These are phyloP conservation scores for Camellia sinensis DNA, from an alignment of 148 eudicot species.

Conservation along the genomic window DNA sequence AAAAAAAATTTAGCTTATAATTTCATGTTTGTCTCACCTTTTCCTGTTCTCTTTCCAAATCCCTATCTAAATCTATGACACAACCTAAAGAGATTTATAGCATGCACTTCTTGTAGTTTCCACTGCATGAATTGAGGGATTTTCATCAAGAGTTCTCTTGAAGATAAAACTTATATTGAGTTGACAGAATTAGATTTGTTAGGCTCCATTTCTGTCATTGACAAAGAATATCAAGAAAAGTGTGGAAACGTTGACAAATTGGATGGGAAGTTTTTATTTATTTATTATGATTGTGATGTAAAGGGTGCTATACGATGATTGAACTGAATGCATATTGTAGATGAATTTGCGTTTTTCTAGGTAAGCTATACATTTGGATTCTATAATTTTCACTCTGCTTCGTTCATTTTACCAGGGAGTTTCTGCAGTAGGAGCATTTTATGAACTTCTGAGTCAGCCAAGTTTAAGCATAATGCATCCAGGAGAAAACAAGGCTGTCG, in stretches of 20 bases:
- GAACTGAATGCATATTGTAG: not conserved
- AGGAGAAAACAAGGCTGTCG: constrained; percentile 74
- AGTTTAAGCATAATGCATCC: constrained; percentile 73
- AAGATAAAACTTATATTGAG: too few species aligned
- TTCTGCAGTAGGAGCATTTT: constrained; percentile 90
- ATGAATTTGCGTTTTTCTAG: not conserved
- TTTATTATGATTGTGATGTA: not conserved
- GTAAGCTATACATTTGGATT: not conserved
- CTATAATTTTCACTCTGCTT: constrained; percentile 1
- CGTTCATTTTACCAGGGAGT: constrained; percentile 56
- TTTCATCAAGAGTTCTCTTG: not conserved
- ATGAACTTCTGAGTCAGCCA: constrained; percentile 79
- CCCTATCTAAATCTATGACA: too few species aligned
- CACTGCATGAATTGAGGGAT: not conserved
- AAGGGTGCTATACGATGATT: not conserved
- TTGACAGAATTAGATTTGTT: not conserved
- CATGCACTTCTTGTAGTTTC: not conserved
- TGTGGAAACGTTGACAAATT: not conserved
- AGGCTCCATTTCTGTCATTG: not conserved
- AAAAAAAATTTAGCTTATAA: too few species aligned
- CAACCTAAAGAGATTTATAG: not conserved
- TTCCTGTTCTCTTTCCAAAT: too few species aligned
- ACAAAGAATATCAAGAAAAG: not conserved
- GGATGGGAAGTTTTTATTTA: not conserved
- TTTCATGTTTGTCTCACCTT: too few species aligned